Evolutionary conservation across 2,329 filamentous ascomycete genomes (phyloP).

Genomic region (Davidsoniella neocaledoniae): DNA sequence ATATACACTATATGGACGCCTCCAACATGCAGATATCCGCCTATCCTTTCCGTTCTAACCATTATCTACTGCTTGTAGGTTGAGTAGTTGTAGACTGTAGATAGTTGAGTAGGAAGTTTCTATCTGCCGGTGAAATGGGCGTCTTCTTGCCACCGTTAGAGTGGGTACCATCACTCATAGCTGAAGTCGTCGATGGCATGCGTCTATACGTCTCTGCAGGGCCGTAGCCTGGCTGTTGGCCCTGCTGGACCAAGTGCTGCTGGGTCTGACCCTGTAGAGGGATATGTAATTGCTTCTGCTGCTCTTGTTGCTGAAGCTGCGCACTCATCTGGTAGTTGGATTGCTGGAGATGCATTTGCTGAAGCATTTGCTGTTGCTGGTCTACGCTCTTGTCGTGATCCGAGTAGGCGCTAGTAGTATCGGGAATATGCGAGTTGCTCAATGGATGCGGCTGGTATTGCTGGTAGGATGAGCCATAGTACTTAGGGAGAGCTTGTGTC

Average conservation of each 20-base stretch:
- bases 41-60: neutral
- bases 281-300: neutral
- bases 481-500: constrained; percentile 1
- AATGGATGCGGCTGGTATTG: constrained; percentile 10
- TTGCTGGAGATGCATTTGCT: neutral
- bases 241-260: neutral
- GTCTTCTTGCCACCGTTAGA: constrained; percentile 31
- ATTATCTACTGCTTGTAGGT: constrained; percentile 3
- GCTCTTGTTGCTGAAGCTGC: neutral
- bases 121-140: constrained; percentile 51
- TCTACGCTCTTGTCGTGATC: neutral
- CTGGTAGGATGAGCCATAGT: constrained; percentile 9
- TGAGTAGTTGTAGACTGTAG: constrained; percentile 35
- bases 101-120: constrained; percentile 61
- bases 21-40: neutral
- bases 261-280: constrained; percentile 1
- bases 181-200: constrained; percentile 28
- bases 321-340: constrained; percentile 1
- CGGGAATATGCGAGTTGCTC: constrained; percentile 10
- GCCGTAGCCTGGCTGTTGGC: neutral
- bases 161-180: constrained; percentile 20
- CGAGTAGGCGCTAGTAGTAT: neutral
- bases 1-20: neutral
- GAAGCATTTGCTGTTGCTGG: neutral
- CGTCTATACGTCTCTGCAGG: constrained; percentile 18